These are phyloP conservation scores for Plasmopara viticola DNA, from an alignment of 352 stramenopile species.

Conservation along the genomic window DNA sequence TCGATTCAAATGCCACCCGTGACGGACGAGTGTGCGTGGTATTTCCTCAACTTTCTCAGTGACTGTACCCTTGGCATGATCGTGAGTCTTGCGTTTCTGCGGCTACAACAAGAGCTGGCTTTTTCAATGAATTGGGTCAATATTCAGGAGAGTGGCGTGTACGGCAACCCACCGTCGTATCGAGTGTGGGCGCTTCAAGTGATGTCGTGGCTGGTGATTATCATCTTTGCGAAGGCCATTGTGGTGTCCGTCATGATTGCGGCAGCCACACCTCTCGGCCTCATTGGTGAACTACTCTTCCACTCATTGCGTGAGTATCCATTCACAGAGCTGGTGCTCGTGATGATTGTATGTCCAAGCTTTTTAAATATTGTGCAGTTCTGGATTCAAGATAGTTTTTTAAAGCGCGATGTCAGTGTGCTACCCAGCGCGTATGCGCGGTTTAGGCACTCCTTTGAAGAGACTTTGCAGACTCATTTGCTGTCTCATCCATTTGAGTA, in stretches of 20 bases:
- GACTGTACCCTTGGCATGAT: slow-evolving; percentile 80
- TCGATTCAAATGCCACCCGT: slow-evolving; percentile 66
- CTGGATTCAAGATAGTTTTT: slow-evolving; percentile 83
- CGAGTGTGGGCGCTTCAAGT: slow-evolving; percentile 57
- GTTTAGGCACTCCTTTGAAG: slow-evolving; percentile 60
- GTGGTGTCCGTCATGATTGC: slow-evolving; percentile 68
- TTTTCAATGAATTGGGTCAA: slow-evolving; percentile 65
- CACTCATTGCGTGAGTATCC: slow-evolving; percentile 50
- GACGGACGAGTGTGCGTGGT: slow-evolving; percentile 81
- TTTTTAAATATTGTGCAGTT: slow-evolving; percentile 84
- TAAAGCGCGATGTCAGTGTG: slow-evolving; percentile 70
- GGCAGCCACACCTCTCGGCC: slow-evolving; percentile 34
- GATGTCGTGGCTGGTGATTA: slow-evolving; percentile 59
- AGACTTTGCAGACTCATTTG: slow-evolving; percentile 61
- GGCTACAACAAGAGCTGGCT: slow-evolving; percentile 64
- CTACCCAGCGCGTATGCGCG: slow-evolving; percentile 48
- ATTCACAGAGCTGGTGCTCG: slow-evolving; percentile 62
- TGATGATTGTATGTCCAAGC: slow-evolving; percentile 79
- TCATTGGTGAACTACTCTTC: slow-evolving; percentile 62
- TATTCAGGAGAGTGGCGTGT: slow-evolving; percentile 74
- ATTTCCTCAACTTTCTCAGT: slow-evolving; percentile 80
- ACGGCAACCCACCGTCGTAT: slow-evolving; percentile 65
- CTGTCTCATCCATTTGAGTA: slow-evolving; percentile 30
- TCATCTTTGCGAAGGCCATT: slow-evolving; percentile 76
- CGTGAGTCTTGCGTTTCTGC: slow-evolving; percentile 67